Percentiles rank a stretch among this genome's conserved stretches.
Conservation (phyloP, 2,329 filamentous ascomycete genomes). For the Phialocephala sp. region DNA sequence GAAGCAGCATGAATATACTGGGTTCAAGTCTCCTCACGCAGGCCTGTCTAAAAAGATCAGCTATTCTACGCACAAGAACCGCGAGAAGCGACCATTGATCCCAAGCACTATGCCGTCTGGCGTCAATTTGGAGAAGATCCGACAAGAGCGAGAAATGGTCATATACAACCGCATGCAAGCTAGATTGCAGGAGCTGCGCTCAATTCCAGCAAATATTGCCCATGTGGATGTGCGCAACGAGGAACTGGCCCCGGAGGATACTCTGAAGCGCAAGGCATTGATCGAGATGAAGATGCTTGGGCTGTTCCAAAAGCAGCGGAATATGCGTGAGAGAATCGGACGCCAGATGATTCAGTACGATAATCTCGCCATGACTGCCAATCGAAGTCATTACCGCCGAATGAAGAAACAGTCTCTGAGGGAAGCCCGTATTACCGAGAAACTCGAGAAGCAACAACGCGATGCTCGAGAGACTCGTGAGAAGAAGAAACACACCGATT, state of each 20-base stretch:
- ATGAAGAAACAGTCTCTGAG: constrained; percentile 97
- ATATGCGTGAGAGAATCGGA: constrained; percentile 84
- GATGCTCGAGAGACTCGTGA: constrained; percentile 95
- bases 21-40: constrained; percentile 73
- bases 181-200: constrained; percentile 82
- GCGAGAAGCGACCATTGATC: constrained; percentile 78
- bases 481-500: constrained; percentile 96
- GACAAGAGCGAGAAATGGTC: constrained; percentile 85
- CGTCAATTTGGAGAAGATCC: constrained; percentile 83
- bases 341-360: constrained; percentile 94
- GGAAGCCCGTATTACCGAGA: constrained; percentile 96
- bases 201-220: constrained; percentile 82
- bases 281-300: constrained; percentile 95
- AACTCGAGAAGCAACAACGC: constrained; percentile 97
- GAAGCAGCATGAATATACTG: constrained; percentile 59
- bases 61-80: constrained; percentile 78
- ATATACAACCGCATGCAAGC: constrained; percentile 90
- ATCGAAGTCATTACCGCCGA: constrained; percentile 86
- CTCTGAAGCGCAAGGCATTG: constrained; percentile 84
- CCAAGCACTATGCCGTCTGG: constrained; percentile 89
- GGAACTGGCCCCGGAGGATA: constrained; percentile 75
- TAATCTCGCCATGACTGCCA: constrained; percentile 96
- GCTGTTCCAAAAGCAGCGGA: constrained; percentile 86
- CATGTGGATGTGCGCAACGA: constrained; percentile 82
- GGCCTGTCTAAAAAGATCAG: constrained; percentile 60